A percentile compares a stretch with the other conserved stretches of the same genome.
Evolutionary conservation across 129 eudicot species (phyloP).

Genomic region (Flaveria bidentis): DNA sequence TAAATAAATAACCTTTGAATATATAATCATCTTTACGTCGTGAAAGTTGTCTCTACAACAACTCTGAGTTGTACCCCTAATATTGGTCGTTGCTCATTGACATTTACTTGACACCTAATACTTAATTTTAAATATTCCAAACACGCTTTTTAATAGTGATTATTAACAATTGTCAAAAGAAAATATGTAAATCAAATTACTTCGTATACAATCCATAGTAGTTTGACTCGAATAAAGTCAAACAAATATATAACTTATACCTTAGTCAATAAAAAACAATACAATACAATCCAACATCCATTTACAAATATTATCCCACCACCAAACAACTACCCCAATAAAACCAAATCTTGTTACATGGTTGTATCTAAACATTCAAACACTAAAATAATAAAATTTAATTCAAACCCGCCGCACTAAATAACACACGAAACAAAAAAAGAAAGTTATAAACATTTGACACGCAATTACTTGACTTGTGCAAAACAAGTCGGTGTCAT

Average conservation of each 20-base stretch:
- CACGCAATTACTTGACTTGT: conserved; percentile 8
- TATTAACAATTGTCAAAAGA: neutral
- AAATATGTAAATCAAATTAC: neutral
- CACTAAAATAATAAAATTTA: neutral
- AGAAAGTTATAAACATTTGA: neutral
- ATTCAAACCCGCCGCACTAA: conserved; percentile 14
- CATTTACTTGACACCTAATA: neutral
- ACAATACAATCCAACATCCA: conserved; percentile 15
- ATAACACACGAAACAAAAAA: conserved; percentile 16
- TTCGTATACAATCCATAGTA: neutral
- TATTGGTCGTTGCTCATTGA: neutral
- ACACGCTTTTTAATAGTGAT: neutral
- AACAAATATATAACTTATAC: conserved; percentile 6
- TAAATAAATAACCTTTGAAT: neutral
- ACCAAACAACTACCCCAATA: conserved; percentile 22
- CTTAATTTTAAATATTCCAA: neutral
- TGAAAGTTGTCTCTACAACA: neutral
- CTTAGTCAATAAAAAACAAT: conserved; percentile 1
- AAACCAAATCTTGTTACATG: conserved; percentile 10
- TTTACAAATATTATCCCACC: conserved; percentile 16
- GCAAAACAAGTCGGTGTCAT: neutral
- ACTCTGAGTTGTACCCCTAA: neutral
- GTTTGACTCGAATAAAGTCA: neutral
- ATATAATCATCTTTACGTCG: neutral
- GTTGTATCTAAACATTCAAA: neutral